phyloP scores from a whole-genome alignment of 495 filamentous ascomycete genomes.

The Astrothelium macrocarpum region DNA sequence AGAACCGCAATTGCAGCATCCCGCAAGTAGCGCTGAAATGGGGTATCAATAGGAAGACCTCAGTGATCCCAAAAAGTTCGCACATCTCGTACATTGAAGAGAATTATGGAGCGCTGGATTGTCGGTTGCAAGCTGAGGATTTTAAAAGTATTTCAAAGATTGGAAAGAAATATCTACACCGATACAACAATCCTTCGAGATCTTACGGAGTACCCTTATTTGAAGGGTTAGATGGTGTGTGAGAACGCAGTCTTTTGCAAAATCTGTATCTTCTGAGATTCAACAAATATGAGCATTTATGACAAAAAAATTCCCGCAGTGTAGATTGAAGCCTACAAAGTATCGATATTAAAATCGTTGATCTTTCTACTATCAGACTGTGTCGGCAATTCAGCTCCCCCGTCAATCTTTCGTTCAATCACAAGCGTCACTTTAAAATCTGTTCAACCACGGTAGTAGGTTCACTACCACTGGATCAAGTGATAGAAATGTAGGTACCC shows the following conservation, averaged over 20 bases:
- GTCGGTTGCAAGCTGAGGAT: conserved; percentile 24
- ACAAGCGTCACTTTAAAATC: too few relatives aligned
- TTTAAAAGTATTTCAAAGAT: conserved; percentile 21
- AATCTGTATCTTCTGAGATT: too few relatives aligned
- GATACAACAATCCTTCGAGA: conserved; percentile 33
- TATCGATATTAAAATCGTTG: too few relatives aligned
- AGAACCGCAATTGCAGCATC: conserved; percentile 21
- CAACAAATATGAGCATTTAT: too few relatives aligned
- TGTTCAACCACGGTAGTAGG: too few relatives aligned
- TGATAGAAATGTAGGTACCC: too few relatives aligned
- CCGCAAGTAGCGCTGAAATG: conserved; percentile 28
- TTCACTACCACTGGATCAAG: too few relatives aligned
- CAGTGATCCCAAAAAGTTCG: conserved; percentile 29
- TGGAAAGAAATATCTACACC: conserved; percentile 21
- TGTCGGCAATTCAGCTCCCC: too few relatives aligned
- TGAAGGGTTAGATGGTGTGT: conserved; percentile 28
- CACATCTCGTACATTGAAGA: conserved; percentile 21
- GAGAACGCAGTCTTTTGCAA: not conserved
- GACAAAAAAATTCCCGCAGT: too few relatives aligned
- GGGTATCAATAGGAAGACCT: conserved; percentile 26
- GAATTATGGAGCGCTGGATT: conserved; percentile 21
- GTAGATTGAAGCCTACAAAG: too few relatives aligned
- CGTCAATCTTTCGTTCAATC: too few relatives aligned
- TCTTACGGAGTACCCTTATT: conserved; percentile 28
- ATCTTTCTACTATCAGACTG: too few relatives aligned